Base-by-base conservation (phyloP, 768 basidiomycete species). In the Rhizopogon salebrosus region DNA sequence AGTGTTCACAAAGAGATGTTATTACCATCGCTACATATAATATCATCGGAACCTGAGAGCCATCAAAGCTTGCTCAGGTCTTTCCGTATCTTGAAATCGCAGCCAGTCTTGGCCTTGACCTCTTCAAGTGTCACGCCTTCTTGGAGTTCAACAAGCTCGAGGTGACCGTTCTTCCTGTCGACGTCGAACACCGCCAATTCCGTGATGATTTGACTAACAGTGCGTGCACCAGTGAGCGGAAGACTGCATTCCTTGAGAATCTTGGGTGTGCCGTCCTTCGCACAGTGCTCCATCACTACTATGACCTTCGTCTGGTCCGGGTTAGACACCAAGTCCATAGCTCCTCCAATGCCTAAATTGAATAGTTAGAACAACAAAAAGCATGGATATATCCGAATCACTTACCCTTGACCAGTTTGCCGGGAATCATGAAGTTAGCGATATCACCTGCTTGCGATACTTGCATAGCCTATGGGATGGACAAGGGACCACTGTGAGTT, bases 371-470 rank as follows among this genome's bases (percentile, higher is more conserved):
- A 52, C 41, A 39, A 18, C 48, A 41, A 41, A 20, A 18, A 39
- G 14, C 37, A n/a, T 18, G 4, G n/a, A 22, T 20, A 18, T 16
- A 23, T 31, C 24, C n/a, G 6, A 36, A 20, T 43, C 38, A 52
- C 58, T 11, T 57, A 80, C 87, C 88, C 76, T 89, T 92, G 31
- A 92, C 79, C 66, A 93, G 79, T 74, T 97, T 95, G 13, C 93
- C 92, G 2, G 94, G 95, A 63, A 97, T 94, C 95, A 97, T 98
- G 67, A 92, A 98, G 75, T 98, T 98, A 52, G 95, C 95, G 57
- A 98, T 88, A 67, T 98, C 95, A 37, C 92, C 94, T 1, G 82
- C 83, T 58, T 89, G 85, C 2, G 92, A 93, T 45, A 98, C 95
- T 77, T 98, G 85, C 91, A 98, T 92, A 9, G 92, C 92, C 89